Evolutionary conservation across 306 rosid species (phyloP).

Genomic region (Hippophae rhamnoides): DNA sequence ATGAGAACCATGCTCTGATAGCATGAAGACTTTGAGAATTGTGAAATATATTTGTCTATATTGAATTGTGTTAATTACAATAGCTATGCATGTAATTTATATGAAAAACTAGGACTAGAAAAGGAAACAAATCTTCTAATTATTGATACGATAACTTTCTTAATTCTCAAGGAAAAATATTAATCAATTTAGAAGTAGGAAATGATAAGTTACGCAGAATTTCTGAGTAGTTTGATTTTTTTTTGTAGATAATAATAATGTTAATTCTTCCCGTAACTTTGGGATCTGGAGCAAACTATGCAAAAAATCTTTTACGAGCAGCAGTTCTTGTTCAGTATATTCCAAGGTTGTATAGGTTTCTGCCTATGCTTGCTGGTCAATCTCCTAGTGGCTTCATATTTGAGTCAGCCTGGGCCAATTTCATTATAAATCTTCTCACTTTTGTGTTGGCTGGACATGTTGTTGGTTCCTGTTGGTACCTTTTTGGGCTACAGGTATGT

Average conservation of each 20-base stretch:
- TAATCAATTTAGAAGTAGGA: too few species aligned
- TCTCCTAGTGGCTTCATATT: slow-evolving; percentile 67
- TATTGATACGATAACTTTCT: too few species aligned
- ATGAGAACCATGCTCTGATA: too few species aligned
- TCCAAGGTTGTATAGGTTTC: slow-evolving; percentile 62
- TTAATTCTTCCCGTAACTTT: slow-evolving; percentile 32
- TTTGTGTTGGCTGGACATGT: slow-evolving; percentile 60
- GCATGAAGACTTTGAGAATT: too few species aligned
- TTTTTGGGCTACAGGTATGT: slow-evolving; percentile 66
- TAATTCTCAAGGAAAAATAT: too few species aligned
- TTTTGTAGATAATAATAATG: slow-evolving; percentile 54
- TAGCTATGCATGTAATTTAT: too few species aligned
- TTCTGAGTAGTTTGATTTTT: background rate
- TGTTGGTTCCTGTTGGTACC: slow-evolving; percentile 82
- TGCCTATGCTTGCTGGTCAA: slow-evolving; percentile 56
- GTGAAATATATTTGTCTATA: too few species aligned
- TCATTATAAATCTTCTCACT: slow-evolving; percentile 64
- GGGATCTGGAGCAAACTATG: slow-evolving; percentile 74
- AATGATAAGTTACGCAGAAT: too few species aligned
- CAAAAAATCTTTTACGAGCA: slow-evolving; percentile 55
- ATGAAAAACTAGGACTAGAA: too few species aligned
- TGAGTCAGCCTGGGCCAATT: slow-evolving; percentile 74
- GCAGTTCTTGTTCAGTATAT: slow-evolving; percentile 57
- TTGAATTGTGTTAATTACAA: too few species aligned
- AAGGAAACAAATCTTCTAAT: too few species aligned